These are phyloP conservation scores for Kluyveromyces siamensis DNA, from an alignment of 805 yeast species.

Conservation along the genomic window DNA sequence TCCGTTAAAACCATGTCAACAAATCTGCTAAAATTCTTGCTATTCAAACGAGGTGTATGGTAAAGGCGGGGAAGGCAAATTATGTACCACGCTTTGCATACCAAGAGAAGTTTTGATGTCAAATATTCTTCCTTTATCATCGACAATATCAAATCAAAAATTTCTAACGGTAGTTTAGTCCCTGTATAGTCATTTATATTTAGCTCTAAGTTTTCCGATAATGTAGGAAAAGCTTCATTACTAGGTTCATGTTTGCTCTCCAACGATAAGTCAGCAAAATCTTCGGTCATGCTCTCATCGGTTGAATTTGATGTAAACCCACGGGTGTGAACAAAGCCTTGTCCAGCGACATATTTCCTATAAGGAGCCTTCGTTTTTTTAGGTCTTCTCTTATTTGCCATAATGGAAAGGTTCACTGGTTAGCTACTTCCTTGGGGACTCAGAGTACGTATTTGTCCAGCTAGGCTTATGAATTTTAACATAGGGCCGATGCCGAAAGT, in stretches of 20 bases:
- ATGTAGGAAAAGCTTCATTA: background rate
- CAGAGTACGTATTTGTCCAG: background rate
- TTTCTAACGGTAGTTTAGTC: conserved; percentile 40
- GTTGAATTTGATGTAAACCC: conserved; percentile 32
- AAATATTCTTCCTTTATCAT: conserved; percentile 7
- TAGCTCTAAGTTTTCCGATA: background rate
- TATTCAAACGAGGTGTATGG: conserved; percentile 48
- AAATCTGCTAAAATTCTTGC: conserved; percentile 62
- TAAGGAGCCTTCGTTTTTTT: conserved; percentile 76
- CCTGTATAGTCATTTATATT: background rate
- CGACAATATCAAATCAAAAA: conserved; percentile 34
- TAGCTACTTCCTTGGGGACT: no score
- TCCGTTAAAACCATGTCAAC: conserved; percentile 54
- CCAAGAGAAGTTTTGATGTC: conserved; percentile 39
- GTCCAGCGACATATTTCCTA: conserved; percentile 54
- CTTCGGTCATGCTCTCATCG: conserved; percentile 4
- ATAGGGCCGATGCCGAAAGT: no score
- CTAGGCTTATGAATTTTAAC: background rate
- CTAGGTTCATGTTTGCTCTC: background rate
- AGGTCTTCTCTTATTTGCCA: conserved; percentile 86
- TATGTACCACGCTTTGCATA: conserved; percentile 52
- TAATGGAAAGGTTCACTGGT: conserved; percentile 17
- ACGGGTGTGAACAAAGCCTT: conserved; percentile 25
- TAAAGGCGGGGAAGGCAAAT: conserved; percentile 61
- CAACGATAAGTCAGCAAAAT: background rate